A percentile compares a stretch with the other conserved stretches of the same genome.
Conservation (phyloP, 345 rosid genomes). For the Trapa bicornis region DNA sequence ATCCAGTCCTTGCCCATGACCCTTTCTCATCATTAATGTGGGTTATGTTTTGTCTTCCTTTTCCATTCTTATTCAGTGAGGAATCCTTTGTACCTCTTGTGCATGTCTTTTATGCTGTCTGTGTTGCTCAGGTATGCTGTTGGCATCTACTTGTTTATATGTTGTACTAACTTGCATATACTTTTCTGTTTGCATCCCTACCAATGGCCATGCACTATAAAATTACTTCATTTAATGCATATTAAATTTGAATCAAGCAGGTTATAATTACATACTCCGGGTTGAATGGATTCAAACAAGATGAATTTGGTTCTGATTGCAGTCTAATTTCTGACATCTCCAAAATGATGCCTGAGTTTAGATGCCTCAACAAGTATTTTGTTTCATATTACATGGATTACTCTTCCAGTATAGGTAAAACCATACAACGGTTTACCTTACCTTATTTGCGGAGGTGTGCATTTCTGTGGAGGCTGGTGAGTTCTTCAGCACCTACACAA, state of each 20-base stretch:
- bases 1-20: conserved; percentile 74
- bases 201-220: not conserved
- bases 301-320: conserved; percentile 22
- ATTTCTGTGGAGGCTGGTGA: conserved; percentile 69
- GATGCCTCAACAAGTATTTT: conserved; percentile 35
- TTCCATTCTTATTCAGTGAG: conserved; percentile 62
- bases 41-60: conserved; percentile 87
- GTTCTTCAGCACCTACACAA: conserved; percentile 39
- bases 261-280: conserved; percentile 43
- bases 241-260: conserved; percentile 35
- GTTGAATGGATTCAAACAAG: conserved; percentile 18
- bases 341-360: conserved; percentile 35
- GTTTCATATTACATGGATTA: conserved; percentile 34
- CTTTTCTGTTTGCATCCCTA: not conserved
- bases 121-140: conserved; percentile 59
- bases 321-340: conserved; percentile 43
- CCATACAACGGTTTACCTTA: conserved; percentile 49
- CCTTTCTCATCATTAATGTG: conserved; percentile 96
- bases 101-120: conserved; percentile 67
- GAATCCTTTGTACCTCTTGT: conserved; percentile 68
- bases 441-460: conserved; percentile 94
- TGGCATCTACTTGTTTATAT: conserved; percentile 4
- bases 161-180: not conserved
- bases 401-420: conserved; percentile 34
- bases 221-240: conserved; percentile 14